Base-by-base conservation (phyloP, 441 rosid genomes). In the Theobroma grandiflorum region DNA sequence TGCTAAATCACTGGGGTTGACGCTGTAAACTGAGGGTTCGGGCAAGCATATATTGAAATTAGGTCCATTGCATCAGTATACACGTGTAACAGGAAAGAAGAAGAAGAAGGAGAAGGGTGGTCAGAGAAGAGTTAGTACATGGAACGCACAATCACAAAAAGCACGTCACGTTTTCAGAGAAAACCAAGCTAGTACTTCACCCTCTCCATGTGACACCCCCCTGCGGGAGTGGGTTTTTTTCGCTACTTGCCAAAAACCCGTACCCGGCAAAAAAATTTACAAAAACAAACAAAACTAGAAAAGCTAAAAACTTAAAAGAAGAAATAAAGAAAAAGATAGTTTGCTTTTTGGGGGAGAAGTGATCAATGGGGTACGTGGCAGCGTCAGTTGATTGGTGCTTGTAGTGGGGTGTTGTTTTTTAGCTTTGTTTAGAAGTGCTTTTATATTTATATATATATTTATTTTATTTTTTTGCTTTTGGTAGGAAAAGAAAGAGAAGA, bases 271-370 rank as follows among this genome's bases (percentile, higher is more conserved):
- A 26, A 26, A 26, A 26, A 26, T 26, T 26, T 26, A 26, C 31
- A 68, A 45, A 43, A 43, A 47, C 15, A 45, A 43, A 45, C 37
- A 68, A 68, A 45, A 68, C 55, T 45, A 68, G 37, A 68, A 53
- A 16, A 71, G n/a, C 33, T 55, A 40, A 1, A 67, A 31, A 18
- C 1, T 50, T 4, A 47, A 16, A 16, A 26, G 0, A 62, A 52
- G 43, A 66, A 11, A 31, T 50, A 74, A 74, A 45, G 55, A 35
- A 64, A 86, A 76, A 78, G 82, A 33, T 33, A 10, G 65, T 40
- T 42, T 71, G 50, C 85, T 72, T 80, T 78, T 75, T 7, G 40
- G 47, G 64, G 31, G 74, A 6, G 49, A 7, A 1, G 6, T 47
- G 58, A 75, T 47, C 5, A 4, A 53, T 22, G 20, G 77, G 1